Conservation (phyloP, 192 early-diverging fungal species). For the Chytriomyces hyalinus region DNA sequence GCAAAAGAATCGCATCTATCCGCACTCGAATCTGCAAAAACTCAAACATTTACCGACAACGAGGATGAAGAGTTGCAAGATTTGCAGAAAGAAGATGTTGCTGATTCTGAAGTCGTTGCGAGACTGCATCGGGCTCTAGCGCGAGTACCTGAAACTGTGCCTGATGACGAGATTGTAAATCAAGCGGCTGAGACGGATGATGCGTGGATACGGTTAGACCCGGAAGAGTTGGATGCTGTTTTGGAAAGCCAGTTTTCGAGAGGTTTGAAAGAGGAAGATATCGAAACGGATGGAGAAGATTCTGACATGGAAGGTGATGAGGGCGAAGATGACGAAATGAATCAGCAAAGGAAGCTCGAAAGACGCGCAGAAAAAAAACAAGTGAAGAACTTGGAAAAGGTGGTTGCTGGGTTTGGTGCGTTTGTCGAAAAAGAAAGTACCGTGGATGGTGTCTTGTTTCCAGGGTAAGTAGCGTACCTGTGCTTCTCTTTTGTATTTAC, state of each 20-base stretch:
- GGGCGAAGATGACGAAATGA: constrained; percentile 18
- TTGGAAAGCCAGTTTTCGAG: constrained; percentile 47
- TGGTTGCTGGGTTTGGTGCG: constrained; percentile 66
- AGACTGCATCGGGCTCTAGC: constrained; percentile 30
- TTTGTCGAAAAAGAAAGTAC: constrained; percentile 77
- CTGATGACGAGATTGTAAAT: constrained; percentile 22
- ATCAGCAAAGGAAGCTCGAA: constrained; percentile 18
- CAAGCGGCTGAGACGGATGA: constrained; percentile 58
- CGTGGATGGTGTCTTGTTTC: constrained; percentile 79
- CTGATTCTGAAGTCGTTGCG: background rate
- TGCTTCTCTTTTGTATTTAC: constrained; percentile 5
- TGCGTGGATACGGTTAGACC: constrained; percentile 74
- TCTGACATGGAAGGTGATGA: too few species aligned
- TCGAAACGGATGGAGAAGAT: constrained; percentile 17
- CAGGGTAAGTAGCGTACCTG: constrained; percentile 52
- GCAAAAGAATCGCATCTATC: constrained; percentile 64
- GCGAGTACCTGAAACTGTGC: constrained; percentile 21
- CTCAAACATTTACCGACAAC: background rate
- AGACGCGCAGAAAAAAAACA: constrained; percentile 35
- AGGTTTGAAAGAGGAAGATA: constrained; percentile 49
- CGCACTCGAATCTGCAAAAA: background rate
- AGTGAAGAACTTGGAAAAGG: constrained; percentile 54
- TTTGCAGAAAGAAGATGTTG: constrained; percentile 3
- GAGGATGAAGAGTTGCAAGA: background rate
- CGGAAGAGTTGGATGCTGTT: constrained; percentile 63